Base-by-base conservation (phyloP, 805 yeast genomes). In the Myxozyma melibiosi region DNA sequence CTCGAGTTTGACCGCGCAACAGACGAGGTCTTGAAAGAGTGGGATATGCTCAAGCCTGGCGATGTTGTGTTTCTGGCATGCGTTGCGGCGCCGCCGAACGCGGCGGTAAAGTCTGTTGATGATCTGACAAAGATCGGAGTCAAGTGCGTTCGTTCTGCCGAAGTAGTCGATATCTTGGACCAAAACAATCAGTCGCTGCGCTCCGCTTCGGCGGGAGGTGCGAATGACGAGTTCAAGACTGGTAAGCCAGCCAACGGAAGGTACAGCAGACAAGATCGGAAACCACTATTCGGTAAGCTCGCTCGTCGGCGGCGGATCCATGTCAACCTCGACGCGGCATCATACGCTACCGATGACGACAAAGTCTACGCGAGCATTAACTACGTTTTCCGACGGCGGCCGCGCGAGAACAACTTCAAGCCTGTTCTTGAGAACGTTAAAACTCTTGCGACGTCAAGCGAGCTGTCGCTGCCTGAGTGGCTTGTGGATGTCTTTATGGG, bases 391-490 rank as follows among this genome's bases (percentile, higher is more conserved):
- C 68, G 72, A 31, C 51, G 69, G 4, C 55, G 57, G 14, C 53
- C 51, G 16, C 46, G 52, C 25, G 70, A 64, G 27, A 60, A 63
- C 45, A 64, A 57, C 46, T 64, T 68, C 57, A 53, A 64, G 22
- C 48, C 71, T 4, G 47, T 67, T 13, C 51, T 68, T 11, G 58
- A 62, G 16, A 60, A 55, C 22, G 35, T 41, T 14, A 62, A 27
- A 33, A 57, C 14, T 9, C 55, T 52, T 28, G 53, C 44, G 6
- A 25, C 7, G 7, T 9, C 49, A 13, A 42, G 37, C 51, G 61
- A 39, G 31, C 41, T 44, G 8, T 18, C 31, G 3, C 35, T 74
- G 0, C 78, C 77, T 0, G 67, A 65, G 1, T 76, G 79, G 79
- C 48, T 76, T 0, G 37, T 57, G 7, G 73, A 72, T 28, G 45